A percentile compares a stretch with the other conserved stretches of the same genome.
Conservation (phyloP, 495 filamentous ascomycete species). For the Sabuloglossum arenarium region DNA sequence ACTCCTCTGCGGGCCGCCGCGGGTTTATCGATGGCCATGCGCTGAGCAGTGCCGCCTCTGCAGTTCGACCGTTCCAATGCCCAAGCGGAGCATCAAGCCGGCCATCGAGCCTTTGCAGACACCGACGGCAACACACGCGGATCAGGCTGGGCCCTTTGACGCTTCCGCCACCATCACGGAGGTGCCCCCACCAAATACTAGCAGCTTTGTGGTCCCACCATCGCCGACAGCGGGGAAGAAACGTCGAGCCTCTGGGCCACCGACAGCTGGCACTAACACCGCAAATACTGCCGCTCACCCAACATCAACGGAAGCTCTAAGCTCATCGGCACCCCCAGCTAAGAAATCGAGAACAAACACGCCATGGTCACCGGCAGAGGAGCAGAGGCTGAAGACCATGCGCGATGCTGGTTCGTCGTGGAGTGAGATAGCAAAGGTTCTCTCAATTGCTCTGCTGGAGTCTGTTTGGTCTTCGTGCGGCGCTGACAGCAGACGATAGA, state of each 20-base stretch:
- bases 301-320: background rate
- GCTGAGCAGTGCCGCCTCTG: background rate
- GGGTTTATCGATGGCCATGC: background rate
- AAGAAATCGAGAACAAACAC: constrained; percentile 96
- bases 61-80: constrained; percentile 1
- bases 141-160: background rate
- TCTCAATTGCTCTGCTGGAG: background rate
- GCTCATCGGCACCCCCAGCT: constrained; percentile 28
- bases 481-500: constrained; percentile 29
- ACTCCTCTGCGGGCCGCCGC: background rate
- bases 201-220: background rate
- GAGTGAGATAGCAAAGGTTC: constrained; percentile 93
- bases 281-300: background rate
- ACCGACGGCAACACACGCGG: background rate
- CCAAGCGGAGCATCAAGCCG: background rate
- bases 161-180: background rate
- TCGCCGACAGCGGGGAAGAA: background rate
- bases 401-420: constrained; percentile 82
- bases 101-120: background rate
- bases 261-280: background rate
- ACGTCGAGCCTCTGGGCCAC: background rate
- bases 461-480: constrained; percentile 2
- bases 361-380: constrained; percentile 89
- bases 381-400: constrained; percentile 81
- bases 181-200: background rate